These are phyloP conservation scores for Populus deltoides DNA, from an alignment of 345 rosid species.

Conservation along the genomic window DNA sequence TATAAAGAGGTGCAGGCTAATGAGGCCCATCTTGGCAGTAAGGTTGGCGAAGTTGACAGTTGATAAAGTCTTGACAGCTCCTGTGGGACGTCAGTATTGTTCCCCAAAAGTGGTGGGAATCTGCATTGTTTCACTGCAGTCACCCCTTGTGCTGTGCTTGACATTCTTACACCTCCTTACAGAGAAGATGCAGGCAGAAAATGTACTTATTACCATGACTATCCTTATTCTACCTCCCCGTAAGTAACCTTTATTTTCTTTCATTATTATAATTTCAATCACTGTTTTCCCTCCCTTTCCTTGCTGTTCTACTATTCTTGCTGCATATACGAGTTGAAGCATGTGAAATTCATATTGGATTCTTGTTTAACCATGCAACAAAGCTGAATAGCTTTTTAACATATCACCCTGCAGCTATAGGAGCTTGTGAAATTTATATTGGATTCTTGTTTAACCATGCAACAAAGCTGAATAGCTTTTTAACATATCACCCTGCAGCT, in stretches of 20 bases:
- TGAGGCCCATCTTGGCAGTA: conserved; percentile 42
- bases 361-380: background rate
- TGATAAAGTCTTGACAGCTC: conserved; percentile 67
- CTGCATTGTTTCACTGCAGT: conserved; percentile 91
- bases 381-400: background rate
- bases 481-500: too few relatives aligned
- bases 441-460: too few relatives aligned
- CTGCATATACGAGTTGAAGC: background rate
- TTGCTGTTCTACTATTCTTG: background rate
- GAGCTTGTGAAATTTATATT: too few relatives aligned
- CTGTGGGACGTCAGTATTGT: conserved; percentile 60
- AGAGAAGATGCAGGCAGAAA: conserved; percentile 65
- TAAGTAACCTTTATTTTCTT: conserved; percentile 25
- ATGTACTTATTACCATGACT: conserved; percentile 82
- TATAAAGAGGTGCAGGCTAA: background rate
- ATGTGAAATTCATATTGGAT: background rate
- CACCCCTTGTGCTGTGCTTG: conserved; percentile 87
- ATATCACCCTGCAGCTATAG: conserved; percentile 5
- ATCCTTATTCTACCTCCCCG: conserved; percentile 63
- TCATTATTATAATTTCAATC: background rate
- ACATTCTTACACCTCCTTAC: conserved; percentile 89
- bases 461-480: too few relatives aligned
- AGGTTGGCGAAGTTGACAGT: conserved; percentile 60
- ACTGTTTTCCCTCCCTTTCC: background rate
- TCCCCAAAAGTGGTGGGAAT: conserved; percentile 82